These are phyloP conservation scores for Trichoderma gamsii DNA, from an alignment of 495 filamentous ascomycete genomes.

Conservation along the genomic window DNA sequence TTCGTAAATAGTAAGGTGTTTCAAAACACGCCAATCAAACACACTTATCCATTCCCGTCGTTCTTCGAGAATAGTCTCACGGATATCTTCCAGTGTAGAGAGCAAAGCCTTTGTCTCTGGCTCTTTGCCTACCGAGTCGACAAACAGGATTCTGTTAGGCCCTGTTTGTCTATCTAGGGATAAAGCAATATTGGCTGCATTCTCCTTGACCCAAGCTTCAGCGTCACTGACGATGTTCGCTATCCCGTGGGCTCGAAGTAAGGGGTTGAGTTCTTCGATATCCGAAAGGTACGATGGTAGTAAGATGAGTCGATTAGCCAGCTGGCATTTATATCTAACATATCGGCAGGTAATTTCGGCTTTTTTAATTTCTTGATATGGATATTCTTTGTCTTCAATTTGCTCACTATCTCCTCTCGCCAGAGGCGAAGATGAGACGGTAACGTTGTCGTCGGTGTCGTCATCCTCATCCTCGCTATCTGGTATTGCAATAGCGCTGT, in stretches of 20 bases:
- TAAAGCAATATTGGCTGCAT: background rate
- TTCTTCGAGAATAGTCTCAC: conserved; percentile 29
- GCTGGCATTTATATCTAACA: background rate
- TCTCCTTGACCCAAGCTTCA: conserved; percentile 17
- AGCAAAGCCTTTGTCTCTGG: conserved; percentile 37
- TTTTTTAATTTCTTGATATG: background rate
- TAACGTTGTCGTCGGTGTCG: no score
- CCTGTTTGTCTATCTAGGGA: conserved; percentile 7
- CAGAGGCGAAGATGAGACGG: background rate
- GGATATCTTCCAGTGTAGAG: conserved; percentile 25
- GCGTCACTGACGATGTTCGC: conserved; percentile 29
- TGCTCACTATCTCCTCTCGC: background rate
- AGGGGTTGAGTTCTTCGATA: background rate
- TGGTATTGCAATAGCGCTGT: background rate
- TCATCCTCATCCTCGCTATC: conserved; percentile 1
- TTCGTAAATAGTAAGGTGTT: conserved; percentile 38
- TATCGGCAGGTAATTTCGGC: background rate
- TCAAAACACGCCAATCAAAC: conserved; percentile 47
- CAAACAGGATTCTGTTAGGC: conserved; percentile 37
- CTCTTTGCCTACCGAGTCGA: conserved; percentile 33
- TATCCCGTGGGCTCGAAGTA: background rate
- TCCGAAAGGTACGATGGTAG: background rate
- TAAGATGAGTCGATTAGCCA: background rate
- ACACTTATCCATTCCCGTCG: conserved; percentile 36
- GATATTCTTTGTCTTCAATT: background rate